Base-by-base conservation (phyloP, 2,329 filamentous ascomycete genomes). In the Colletotrichum kahawae region DNA sequence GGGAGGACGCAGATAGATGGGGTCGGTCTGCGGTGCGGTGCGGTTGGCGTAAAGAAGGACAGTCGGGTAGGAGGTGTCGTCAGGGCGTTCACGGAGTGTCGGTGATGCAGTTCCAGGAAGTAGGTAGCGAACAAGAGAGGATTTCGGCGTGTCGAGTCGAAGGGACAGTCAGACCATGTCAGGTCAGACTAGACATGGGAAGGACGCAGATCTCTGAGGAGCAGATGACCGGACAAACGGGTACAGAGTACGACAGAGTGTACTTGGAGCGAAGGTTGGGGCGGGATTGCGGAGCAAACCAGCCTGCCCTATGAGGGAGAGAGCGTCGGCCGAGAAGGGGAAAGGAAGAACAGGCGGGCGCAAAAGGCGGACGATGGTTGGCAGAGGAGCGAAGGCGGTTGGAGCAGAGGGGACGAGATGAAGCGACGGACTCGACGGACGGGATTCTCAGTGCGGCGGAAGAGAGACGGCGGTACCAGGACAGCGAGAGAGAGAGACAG, bases 211-310 rank as follows among this genome's bases (percentile, higher is more conserved):
- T 51, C 43, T 75, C 60, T 29, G 57, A 60, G 31, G 73, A 29
- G 64, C 73, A 75, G 73, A 73, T 73, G 73, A 75, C 73, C 63
- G 56, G 62, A 62, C 72, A 75, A 67, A 43, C 60, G 29, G 34
- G 43, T 48, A 14, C 33, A 36, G 57, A 36, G 57, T 60, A 60
- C 57, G 34, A 34, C 57, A 13, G 56, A 14, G 56, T 59, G 67
- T 51, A 54, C 36, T 71, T 66, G 67, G 54, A 67, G 70, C 38
- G 24, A 12, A 60, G 31, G 57, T 60, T 60, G 57, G n/a, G 57
- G 57, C 56, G 56, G 56, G 36, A 57, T 48, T 59, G 34, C 60
- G 60, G 54, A 54, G 51, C 48, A 64, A 65, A 31, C 48, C n/a
- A 71, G 21, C 66, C 67, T 36, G 16, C 33, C 59, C n/a, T 34